phyloP scores from a whole-genome alignment of 2,329 filamentous ascomycete genomes.

The Trichoderma polysporum region DNA sequence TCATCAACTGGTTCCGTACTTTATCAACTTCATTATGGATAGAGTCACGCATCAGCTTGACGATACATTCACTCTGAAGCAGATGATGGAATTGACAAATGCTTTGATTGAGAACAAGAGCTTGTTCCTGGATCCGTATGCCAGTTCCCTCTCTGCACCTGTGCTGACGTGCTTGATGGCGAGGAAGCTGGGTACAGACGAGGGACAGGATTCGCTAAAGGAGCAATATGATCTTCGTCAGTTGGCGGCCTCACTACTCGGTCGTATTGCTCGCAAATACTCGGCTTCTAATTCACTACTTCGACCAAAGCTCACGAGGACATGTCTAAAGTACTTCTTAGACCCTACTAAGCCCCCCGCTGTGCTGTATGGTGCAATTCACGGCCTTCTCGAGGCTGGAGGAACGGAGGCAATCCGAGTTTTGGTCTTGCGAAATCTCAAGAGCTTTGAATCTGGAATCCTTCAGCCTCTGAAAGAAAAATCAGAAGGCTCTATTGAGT shows the following conservation, averaged over 20 bases:
- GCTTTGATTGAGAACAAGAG: conserved; percentile 81
- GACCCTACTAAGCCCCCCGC: conserved; percentile 80
- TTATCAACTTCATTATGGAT: conserved; percentile 92
- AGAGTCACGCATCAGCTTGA: conserved; percentile 94
- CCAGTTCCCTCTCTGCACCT: conserved; percentile 71
- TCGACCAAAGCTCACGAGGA: conserved; percentile 85
- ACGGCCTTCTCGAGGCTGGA: conserved; percentile 75
- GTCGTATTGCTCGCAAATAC: conserved; percentile 77
- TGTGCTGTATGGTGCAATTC: conserved; percentile 85
- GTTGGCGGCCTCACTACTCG: conserved; percentile 78
- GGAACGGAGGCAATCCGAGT: conserved; percentile 60
- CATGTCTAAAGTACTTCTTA: conserved; percentile 87
- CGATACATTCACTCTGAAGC: conserved; percentile 81
- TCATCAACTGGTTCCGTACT: conserved; percentile 94
- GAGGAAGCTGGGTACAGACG: conserved; percentile 68
- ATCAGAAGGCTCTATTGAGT: conserved; percentile 49
- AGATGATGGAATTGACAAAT: conserved; percentile 88
- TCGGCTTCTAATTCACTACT: conserved; percentile 76
- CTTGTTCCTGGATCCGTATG: conserved; percentile 67
- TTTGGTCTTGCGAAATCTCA: conserved; percentile 56
- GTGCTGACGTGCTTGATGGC: conserved; percentile 85
- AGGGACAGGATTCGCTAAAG: conserved; percentile 50
- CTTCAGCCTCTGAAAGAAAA: conserved; percentile 54
- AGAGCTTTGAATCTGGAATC: conserved; percentile 53
- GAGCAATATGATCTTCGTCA: conserved; percentile 80